Evolutionary conservation across 2,329 filamentous ascomycete species (phyloP).

Genomic region (Ascochyta pisi): DNA sequence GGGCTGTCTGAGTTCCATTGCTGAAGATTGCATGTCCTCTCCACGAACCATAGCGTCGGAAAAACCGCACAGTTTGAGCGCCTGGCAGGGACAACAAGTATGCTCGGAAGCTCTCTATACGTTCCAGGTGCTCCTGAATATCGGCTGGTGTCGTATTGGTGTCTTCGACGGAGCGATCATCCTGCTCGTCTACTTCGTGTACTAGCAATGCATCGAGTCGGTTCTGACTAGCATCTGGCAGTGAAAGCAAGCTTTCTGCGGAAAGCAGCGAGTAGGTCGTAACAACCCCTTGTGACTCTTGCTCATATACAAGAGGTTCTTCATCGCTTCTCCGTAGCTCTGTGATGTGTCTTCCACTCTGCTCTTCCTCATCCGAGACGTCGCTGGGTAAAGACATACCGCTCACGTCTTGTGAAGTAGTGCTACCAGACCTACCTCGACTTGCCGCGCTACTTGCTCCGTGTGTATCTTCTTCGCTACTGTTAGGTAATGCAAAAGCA

Average conservation of each 20-base stretch:
- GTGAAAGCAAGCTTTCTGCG: constrained; percentile 29
- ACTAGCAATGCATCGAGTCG: constrained; percentile 28
- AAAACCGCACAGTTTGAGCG: constrained; percentile 28
- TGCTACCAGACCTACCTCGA: constrained; percentile 29
- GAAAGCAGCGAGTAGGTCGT: constrained; percentile 22
- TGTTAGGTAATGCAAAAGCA: constrained; percentile 42
- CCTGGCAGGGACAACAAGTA: constrained; percentile 31
- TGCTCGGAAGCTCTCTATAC: constrained; percentile 23
- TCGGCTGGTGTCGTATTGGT: constrained; percentile 8
- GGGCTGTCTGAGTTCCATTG: constrained; percentile 15
- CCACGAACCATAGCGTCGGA: constrained; percentile 31
- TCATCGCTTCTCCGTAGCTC: background rate
- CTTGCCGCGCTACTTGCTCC: constrained; percentile 43
- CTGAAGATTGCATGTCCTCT: constrained; percentile 30
- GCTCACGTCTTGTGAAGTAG: constrained; percentile 27
- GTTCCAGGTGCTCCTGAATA: constrained; percentile 22
- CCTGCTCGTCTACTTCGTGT: background rate
- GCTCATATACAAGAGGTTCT: background rate
- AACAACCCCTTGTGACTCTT: background rate
- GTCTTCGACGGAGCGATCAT: constrained; percentile 14
- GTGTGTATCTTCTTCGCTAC: constrained; percentile 37
- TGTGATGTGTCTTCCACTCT: background rate
- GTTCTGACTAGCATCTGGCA: constrained; percentile 35
- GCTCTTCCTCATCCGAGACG: constrained; percentile 9
- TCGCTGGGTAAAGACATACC: constrained; percentile 28